These are phyloP conservation scores for Nidularia pulvinata DNA, from an alignment of 768 basidiomycete species.

Conservation along the genomic window DNA sequence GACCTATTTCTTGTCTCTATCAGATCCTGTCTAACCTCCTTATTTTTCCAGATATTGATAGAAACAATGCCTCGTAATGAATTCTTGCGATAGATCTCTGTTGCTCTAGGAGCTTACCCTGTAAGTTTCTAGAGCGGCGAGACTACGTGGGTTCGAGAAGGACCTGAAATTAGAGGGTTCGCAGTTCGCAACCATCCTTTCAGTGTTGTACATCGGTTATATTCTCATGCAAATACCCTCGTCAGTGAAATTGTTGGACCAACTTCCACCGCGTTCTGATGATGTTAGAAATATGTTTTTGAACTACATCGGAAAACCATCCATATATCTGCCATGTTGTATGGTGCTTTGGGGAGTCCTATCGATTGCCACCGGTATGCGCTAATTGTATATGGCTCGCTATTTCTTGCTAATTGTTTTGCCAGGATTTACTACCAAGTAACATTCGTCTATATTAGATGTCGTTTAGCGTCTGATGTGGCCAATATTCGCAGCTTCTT, in stretches of 20 bases:
- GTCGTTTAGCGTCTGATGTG: not conserved
- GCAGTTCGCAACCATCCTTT: constrained; percentile 63
- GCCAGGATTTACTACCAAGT: constrained; percentile 41
- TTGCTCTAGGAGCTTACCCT: not conserved
- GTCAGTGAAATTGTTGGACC: constrained; percentile 29
- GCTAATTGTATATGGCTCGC: not conserved
- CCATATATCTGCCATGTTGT: constrained; percentile 59
- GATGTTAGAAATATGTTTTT: constrained; percentile 64
- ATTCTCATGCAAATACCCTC: constrained; percentile 75
- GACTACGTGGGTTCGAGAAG: constrained; percentile 63
- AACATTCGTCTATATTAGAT: not conserved
- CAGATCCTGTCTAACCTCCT: not conserved
- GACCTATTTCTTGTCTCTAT: not conserved
- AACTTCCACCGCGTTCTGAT: not conserved
- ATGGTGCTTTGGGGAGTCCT: constrained; percentile 69
- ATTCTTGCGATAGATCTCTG: constrained; percentile 10
- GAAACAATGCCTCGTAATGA: constrained; percentile 63
- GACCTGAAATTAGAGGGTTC: constrained; percentile 57
- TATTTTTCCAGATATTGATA: constrained; percentile 53
- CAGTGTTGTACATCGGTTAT: constrained; percentile 68
- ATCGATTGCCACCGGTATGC: constrained; percentile 46
- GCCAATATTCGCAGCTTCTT: constrained; percentile 44
- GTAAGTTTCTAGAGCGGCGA: constrained; percentile 46
- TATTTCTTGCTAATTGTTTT: not conserved
- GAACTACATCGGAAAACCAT: constrained; percentile 61